These are phyloP conservation scores for Mycena sanguinolenta DNA, from an alignment of 768 basidiomycete genomes.

Conservation along the genomic window DNA sequence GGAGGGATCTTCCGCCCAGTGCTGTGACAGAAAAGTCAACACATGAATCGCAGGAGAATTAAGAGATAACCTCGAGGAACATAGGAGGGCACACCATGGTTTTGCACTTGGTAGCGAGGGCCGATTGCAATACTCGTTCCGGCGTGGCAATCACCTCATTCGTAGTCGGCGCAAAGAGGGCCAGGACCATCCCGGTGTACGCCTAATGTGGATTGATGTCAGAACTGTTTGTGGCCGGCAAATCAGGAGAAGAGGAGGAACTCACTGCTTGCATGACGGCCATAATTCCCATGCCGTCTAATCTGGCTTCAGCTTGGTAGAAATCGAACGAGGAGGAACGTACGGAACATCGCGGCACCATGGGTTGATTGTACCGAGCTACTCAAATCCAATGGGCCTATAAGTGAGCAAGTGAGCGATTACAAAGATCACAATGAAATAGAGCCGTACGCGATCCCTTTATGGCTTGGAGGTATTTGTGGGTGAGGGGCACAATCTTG, in stretches of 20 bases:
- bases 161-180: slow-evolving; percentile 10
- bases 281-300: slow-evolving; percentile 15
- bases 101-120: slow-evolving; percentile 17
- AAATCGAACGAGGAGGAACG: neutral
- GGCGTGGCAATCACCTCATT: slow-evolving; percentile 21
- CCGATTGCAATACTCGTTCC: slow-evolving; percentile 7
- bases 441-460: neutral
- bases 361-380: neutral
- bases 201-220: slow-evolving; percentile 11
- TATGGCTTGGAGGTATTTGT: neutral
- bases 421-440: neutral
- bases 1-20: slow-evolving; percentile 7
- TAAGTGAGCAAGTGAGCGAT: neutral
- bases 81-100: slow-evolving; percentile 13
- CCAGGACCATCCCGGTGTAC: slow-evolving; percentile 4
- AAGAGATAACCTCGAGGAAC: slow-evolving; percentile 27
- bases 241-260: no score
- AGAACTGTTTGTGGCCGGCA: neutral
- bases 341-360: slow-evolving; percentile 9
- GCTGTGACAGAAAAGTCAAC: neutral
- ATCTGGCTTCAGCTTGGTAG: neutral
- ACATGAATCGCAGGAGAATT: no score
- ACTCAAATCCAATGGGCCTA: neutral
- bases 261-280: slow-evolving; percentile 15
- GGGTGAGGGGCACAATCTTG: slow-evolving; percentile 13